Evolutionary conservation across 768 basidiomycete genomes (phyloP), one percentile per base, ranked within the genome.

Genomic region (Tephrocybe sp.): DNA sequence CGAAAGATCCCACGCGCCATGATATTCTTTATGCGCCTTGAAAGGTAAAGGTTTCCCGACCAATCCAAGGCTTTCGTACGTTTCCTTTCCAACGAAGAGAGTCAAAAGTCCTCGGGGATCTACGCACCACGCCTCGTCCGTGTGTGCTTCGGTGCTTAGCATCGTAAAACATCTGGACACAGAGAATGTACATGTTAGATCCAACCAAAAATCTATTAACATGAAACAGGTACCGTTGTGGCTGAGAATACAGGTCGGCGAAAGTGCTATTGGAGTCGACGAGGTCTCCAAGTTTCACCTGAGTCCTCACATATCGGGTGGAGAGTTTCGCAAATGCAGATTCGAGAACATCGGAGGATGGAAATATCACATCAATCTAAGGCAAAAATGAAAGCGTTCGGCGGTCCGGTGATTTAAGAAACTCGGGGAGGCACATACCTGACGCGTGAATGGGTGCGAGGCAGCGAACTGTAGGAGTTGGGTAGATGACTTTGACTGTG

Each of bases 121-220:
- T 49, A 88, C 70, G 59, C 84, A 86, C 88, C 89, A 90, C 2
- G 73, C 74, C 53, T 87, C 85, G 26, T 82, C 78, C 5, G 60
- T 60, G 30, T 64, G 53, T 31, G 62, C 59, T 20, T 65, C 56
- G 3, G 61, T 51, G 51, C 71, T 72, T 14, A 79, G 51, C 34
- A 73, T 67, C 26, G 72, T 56, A 39, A 62, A 52, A n/a, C 54
- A 54, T 48, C 60, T 62, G 44, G 11, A 45, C 6, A n/a, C 17
- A 16, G 39, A 33, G 20, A 49, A 48, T 11, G 20, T 14, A 20
- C 23, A 30, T 26, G 20, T 51, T 13, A 36, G 34, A 13, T 26
- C 13, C 10, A n/a, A 6, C 13, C 13, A 20, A 13, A 38, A 46
- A 7, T 13, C 4, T 9, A 31, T n/a, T n/a, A n/a, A n/a, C n/a